phyloP scores from a whole-genome alignment of 805 yeast species.

The Suhomyces kilbournensis region DNA sequence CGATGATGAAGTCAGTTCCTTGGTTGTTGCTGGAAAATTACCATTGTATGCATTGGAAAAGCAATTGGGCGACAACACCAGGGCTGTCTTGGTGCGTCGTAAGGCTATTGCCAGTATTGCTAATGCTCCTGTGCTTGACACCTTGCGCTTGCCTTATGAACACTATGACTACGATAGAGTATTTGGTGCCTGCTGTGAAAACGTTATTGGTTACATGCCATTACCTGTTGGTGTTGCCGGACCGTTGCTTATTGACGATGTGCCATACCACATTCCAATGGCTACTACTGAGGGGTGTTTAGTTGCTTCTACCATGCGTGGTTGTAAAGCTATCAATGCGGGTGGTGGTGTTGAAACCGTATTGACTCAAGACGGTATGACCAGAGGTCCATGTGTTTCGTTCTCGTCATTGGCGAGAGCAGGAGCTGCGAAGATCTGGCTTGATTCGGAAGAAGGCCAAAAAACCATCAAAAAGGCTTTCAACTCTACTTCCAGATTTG shows the following conservation, averaged over 20 bases:
- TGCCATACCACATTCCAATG: constrained; percentile 90
- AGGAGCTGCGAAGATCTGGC: constrained; percentile 93
- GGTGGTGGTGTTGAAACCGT: constrained; percentile 97
- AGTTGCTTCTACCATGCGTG: constrained; percentile 98
- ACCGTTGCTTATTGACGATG: constrained; percentile 87
- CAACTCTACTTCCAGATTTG: constrained; percentile 96
- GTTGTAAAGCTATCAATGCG: constrained; percentile 95
- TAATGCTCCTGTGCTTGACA: constrained; percentile 73
- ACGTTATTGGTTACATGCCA: constrained; percentile 95
- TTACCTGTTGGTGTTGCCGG: constrained; percentile 98
- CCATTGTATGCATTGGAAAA: constrained; percentile 95
- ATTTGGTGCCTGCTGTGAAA: constrained; percentile 98
- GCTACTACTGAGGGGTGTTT: constrained; percentile 99
- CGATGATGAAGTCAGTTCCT: constrained; percentile 69
- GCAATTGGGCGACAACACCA: constrained; percentile 78
- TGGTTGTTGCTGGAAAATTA: constrained; percentile 72
- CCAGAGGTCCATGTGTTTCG: constrained; percentile 97
- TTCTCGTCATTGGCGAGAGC: constrained; percentile 82
- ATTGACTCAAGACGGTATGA: constrained; percentile 95
- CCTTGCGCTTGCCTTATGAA: constrained; percentile 71
- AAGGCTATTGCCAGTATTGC: constrained; percentile 84
- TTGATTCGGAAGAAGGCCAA: constrained; percentile 94
- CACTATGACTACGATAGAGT: constrained; percentile 93
- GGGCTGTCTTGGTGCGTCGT: constrained; percentile 94
- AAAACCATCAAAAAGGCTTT: constrained; percentile 78